Percentiles rank a stretch among this genome's conserved stretches.
phyloP scores from a whole-genome alignment of 2,329 filamentous ascomycete genomes.

The Rhynchosporium agropyri region DNA sequence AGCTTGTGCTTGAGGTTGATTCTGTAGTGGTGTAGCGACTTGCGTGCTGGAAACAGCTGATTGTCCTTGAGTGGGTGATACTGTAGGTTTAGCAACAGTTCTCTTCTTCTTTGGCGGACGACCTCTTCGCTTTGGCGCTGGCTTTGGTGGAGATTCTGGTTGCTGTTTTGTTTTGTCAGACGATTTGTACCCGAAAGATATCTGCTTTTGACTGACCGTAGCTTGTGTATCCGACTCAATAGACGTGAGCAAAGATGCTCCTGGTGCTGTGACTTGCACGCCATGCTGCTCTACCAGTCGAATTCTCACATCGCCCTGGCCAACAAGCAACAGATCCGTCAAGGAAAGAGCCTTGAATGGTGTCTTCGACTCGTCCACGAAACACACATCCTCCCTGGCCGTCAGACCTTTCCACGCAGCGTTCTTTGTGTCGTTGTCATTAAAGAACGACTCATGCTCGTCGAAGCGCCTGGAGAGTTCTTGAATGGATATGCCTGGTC shows the following conservation, averaged over 20 bases:
- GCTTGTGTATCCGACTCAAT: slow-evolving; percentile 1
- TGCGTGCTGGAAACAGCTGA: too few relatives aligned
- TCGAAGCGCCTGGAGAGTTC: background rate
- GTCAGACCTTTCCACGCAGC: slow-evolving; percentile 20
- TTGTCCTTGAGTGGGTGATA: background rate
- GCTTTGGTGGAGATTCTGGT: background rate
- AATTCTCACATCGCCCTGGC: slow-evolving; percentile 15
- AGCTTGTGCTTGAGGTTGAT: background rate
- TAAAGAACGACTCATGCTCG: background rate
- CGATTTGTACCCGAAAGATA: background rate
- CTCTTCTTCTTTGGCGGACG: slow-evolving; percentile 13
- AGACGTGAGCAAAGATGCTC: background rate
- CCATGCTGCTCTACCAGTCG: background rate
- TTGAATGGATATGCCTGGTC: background rate
- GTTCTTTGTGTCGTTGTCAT: background rate
- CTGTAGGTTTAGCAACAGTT: background rate
- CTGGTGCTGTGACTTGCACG: background rate
- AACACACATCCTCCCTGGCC: slow-evolving; percentile 18
- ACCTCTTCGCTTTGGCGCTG: slow-evolving; percentile 11
- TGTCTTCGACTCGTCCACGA: slow-evolving; percentile 16
- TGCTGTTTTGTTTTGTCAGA: background rate
- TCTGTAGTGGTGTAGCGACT: background rate
- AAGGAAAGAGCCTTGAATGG: slow-evolving; percentile 16
- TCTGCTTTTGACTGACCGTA: background rate
- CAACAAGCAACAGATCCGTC: slow-evolving; percentile 12